Base-by-base conservation (phyloP, 352 stramenopile species). In the Pythium vanterpoolii region DNA sequence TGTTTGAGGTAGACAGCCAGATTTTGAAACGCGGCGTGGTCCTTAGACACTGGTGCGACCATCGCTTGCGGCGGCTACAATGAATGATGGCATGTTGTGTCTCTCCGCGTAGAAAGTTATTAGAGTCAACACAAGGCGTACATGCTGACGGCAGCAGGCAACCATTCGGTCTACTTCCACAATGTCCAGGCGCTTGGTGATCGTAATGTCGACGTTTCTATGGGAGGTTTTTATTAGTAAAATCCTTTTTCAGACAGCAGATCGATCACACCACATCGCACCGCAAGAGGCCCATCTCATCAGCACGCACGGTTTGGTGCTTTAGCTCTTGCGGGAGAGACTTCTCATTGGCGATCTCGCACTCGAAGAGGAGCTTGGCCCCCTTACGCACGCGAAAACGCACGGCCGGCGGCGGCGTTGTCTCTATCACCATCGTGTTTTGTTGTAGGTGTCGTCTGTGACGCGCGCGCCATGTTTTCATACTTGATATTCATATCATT, bases 361-460 rank as follows among this genome's bases (percentile, higher is more conserved):
- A 88, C 36, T 87, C 74, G 58, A 91, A 91, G 38, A 85, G 70
- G 56, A 80, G 87, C 60, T 77, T 77, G 57, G 76, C 75, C 43
- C 73, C 82, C 64, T 91, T 91, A 66, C 73, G 74, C 42, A 91
- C 77, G 42, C 66, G 73, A 52, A 90, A 83, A 23, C 58, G 71
- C 40, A 86, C 53, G 64, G 66, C 71, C 33, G 13, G 7, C 28
- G 31, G 1, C 51, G 27, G 31, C 43, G 14, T 4, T n/a, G 39
- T n/a, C 52, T 44, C 31, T 30, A 48, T 53, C 18, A 4, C 19
- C 31, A 56, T 46, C 1, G 16, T 16, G 18, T 23, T 59, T 18
- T 46, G 7, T 46, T 6, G 5, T 18, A 46, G 5, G 8, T 19
- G 21, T 24, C 21, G 27, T 56, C n/a, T 63, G 56, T 46, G 46